Evolutionary conservation across 345 rosid genomes (phyloP).

Genomic region (Citrus glauca): DNA sequence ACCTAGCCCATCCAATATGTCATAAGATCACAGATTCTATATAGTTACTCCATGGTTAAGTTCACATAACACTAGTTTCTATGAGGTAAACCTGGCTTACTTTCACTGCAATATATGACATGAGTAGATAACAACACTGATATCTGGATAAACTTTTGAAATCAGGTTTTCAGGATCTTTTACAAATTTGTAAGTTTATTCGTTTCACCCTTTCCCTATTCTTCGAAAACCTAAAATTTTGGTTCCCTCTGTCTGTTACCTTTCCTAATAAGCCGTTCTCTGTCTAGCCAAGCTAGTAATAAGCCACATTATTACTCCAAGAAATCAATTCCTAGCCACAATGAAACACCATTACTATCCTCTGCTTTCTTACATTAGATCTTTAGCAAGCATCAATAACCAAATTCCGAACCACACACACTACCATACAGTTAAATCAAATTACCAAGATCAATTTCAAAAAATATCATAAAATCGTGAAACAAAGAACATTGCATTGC

Average conservation of each 20-base stretch:
- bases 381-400: too few species aligned
- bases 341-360: too few species aligned
- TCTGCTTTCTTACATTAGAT: too few species aligned
- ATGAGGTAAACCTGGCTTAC: not conserved
- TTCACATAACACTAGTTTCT: too few species aligned
- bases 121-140: not conserved
- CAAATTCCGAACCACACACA: too few species aligned
- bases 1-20: not conserved
- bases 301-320: not conserved
- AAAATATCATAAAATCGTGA: too few species aligned
- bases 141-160: not conserved
- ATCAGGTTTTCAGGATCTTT: not conserved
- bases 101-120: not conserved
- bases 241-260: not conserved
- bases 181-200: not conserved
- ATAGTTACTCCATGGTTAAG: not conserved
- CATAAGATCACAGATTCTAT: not conserved
- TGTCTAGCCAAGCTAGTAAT: not conserved
- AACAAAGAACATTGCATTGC: too few species aligned
- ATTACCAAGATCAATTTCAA: too few species aligned
- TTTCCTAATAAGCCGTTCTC: not conserved
- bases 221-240: not conserved
- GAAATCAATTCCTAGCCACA: too few species aligned
- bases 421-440: too few species aligned
- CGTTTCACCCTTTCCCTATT: not conserved